These are phyloP conservation scores for Leccinum longicurvipes DNA, from an alignment of 768 basidiomycete species.

Conservation along the genomic window DNA sequence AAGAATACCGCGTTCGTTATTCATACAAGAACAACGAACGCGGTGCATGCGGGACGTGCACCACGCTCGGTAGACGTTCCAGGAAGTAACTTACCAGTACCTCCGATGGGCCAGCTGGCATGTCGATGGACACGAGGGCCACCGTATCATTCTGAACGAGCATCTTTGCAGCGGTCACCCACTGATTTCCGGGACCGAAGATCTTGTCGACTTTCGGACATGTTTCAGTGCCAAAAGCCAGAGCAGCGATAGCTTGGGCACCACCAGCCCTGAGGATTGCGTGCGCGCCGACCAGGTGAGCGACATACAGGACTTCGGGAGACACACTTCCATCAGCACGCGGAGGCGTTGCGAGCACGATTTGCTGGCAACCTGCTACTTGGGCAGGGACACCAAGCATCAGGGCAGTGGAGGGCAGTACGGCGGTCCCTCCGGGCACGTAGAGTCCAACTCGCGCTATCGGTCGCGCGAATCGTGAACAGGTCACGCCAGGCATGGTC, in stretches of 20 bases:
- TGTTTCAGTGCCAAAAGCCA: slow-evolving; percentile 94
- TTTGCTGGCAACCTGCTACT: slow-evolving; percentile 89
- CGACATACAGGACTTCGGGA: slow-evolving; percentile 97
- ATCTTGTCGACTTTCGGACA: slow-evolving; percentile 99
- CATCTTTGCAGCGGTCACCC: slow-evolving; percentile 99
- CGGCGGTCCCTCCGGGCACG: slow-evolving; percentile 95
- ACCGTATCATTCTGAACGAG: slow-evolving; percentile 97
- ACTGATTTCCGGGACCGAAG: slow-evolving; percentile 98
- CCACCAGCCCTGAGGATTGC: slow-evolving; percentile 94
- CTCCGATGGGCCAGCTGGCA: slow-evolving; percentile 98
- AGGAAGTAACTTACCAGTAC: slow-evolving; percentile 65
- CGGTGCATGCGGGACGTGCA: slow-evolving; percentile 50
- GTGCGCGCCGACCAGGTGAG: slow-evolving; percentile 84
- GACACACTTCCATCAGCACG: slow-evolving; percentile 89
- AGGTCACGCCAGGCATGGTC: slow-evolving; percentile 97
- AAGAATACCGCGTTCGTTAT: slow-evolving; percentile 27
- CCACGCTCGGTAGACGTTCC: slow-evolving; percentile 50
- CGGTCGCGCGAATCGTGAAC: slow-evolving; percentile 92
- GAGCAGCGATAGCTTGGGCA: slow-evolving; percentile 91
- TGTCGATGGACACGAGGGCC: slow-evolving; percentile 94
- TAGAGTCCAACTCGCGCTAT: slow-evolving; percentile 95
- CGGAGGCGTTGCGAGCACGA: slow-evolving; percentile 96
- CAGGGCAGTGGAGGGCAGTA: slow-evolving; percentile 93
- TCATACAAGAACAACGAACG: slow-evolving; percentile 38
- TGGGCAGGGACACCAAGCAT: slow-evolving; percentile 99